These are phyloP conservation scores for Fusarium sp. DNA, from an alignment of 2,329 filamentous ascomycete species.

Conservation along the genomic window DNA sequence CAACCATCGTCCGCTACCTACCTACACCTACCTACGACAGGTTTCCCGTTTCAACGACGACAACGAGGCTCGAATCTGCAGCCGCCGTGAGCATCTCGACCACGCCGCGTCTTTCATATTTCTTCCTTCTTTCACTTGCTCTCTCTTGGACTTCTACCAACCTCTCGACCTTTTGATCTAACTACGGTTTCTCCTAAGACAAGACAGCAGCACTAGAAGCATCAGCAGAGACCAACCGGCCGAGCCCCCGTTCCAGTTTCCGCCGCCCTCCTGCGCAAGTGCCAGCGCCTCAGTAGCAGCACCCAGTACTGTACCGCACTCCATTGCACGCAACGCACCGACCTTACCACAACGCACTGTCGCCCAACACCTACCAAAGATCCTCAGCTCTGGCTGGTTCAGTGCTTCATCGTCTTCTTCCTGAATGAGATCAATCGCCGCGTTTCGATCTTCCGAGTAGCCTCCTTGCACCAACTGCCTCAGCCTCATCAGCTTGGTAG, in stretches of 20 bases:
- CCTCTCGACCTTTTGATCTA: constrained; percentile 24
- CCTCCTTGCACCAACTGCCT: constrained; percentile 24
- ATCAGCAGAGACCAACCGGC: constrained; percentile 37
- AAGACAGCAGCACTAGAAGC: constrained; percentile 22
- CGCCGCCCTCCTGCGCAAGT: constrained; percentile 38
- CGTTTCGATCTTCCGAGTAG: constrained; percentile 30
- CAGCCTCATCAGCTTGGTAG: constrained; percentile 37
- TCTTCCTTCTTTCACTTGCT: constrained; percentile 12
- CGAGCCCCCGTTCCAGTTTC: constrained; percentile 32
- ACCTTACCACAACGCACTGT: constrained; percentile 26
- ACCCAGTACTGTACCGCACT: constrained; percentile 31
- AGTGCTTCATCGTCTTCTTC: constrained; percentile 45
- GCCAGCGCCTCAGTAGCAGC: constrained; percentile 42
- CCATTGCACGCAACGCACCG: constrained; percentile 9
- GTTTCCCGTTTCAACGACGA: constrained; percentile 44
- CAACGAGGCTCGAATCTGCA: constrained; percentile 45
- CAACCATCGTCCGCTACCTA: constrained; percentile 15
- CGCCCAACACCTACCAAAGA: constrained; percentile 42
- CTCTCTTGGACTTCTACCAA: neutral
- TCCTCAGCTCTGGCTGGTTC: constrained; percentile 50
- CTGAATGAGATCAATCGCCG: constrained; percentile 43
- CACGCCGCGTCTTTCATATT: constrained; percentile 39
- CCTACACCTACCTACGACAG: constrained; percentile 19
- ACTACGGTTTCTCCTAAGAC: constrained; percentile 18
- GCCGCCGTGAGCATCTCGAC: constrained; percentile 42